Base-by-base conservation (phyloP, 345 rosid species). In the Camelina hispida region DNA sequence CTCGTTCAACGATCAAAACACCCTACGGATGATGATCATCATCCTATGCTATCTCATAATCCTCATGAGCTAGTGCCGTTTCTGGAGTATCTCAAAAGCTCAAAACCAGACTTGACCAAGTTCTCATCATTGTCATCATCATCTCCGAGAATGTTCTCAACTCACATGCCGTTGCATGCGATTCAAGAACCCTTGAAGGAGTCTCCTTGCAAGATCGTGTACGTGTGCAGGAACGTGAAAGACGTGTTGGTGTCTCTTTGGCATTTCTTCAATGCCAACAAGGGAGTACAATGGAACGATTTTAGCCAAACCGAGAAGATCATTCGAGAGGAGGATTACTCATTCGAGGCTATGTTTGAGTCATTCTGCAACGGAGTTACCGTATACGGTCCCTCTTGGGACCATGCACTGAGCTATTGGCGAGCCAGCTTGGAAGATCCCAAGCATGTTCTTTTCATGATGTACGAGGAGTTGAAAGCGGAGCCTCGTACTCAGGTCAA, bases 181-280 rank as follows among this genome's bases (percentile, higher is more conserved):
- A 18, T 47, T 47, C 18, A 47, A 47, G 20, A 6, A 47, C 10
- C 20, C 10, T 47, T 47, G 10, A 47, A 47, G 9, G 1, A 16
- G 20, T 47, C 52, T 47, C 18, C 52, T 47, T 47, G 52, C 52
- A 47, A 47, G 52, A n/a, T 47, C 20, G 52, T 47, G 52, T 47
- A 47, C 52, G 52, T 47, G 52, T 47, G 52, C 10, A 47, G 52
- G 20, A 47, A 47, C 52, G 18, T 47, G 52, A 47, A 47, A 16
- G 52, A 47, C 52, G 20, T 47, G 18, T 15, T 47, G 52, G 20
- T 47, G 20, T 47, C 52, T 6, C 20, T 44, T 44, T 44, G 50
- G 50, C 17, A 15, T 44, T 44, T 44, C 50, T 16, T 44, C 50
- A 44, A 44, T 15, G 50, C 17, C 17, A 44, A 44, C 50, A 44